A percentile compares a stretch with the other conserved stretches of the same genome.
phyloP scores from a whole-genome alignment of 345 rosid species.

The Chamaenerion angustifolium region DNA sequence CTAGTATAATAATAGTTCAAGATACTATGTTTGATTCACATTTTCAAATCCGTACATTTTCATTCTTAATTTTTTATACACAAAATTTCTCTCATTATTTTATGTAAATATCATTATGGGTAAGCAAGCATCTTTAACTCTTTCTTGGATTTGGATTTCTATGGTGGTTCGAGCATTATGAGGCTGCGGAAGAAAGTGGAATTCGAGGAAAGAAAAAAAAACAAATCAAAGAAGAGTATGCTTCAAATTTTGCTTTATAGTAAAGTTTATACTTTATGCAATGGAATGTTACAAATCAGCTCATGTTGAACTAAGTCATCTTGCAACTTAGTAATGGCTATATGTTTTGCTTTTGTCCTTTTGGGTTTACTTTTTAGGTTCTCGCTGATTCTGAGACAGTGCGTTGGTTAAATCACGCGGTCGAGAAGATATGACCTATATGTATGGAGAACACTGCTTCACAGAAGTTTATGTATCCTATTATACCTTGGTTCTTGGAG shows the following conservation, averaged over 20 bases:
- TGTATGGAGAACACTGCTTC: constrained; percentile 86
- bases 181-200: constrained; percentile 22
- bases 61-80: too few relatives aligned
- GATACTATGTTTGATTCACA: too few relatives aligned
- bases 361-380: constrained; percentile 32
- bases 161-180: too few relatives aligned
- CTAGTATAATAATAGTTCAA: too few relatives aligned
- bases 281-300: too few relatives aligned
- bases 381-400: constrained; percentile 83
- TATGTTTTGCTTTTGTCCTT: too few relatives aligned
- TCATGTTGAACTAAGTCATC: too few relatives aligned
- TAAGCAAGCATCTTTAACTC: too few relatives aligned
- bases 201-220: constrained; percentile 19
- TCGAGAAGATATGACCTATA: constrained; percentile 84
- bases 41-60: too few relatives aligned
- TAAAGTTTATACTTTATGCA: background rate
- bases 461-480: constrained; percentile 80
- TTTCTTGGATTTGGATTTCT: too few relatives aligned
- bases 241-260: background rate
- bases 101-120: too few relatives aligned
- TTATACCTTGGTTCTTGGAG: constrained; percentile 90
- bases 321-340: background rate
- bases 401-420: constrained; percentile 79
- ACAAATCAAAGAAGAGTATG: constrained; percentile 24
- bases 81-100: too few relatives aligned